phyloP scores from a whole-genome alignment of 1,284 basidiomycete species.

The Ganoderma multipileum region DNA sequence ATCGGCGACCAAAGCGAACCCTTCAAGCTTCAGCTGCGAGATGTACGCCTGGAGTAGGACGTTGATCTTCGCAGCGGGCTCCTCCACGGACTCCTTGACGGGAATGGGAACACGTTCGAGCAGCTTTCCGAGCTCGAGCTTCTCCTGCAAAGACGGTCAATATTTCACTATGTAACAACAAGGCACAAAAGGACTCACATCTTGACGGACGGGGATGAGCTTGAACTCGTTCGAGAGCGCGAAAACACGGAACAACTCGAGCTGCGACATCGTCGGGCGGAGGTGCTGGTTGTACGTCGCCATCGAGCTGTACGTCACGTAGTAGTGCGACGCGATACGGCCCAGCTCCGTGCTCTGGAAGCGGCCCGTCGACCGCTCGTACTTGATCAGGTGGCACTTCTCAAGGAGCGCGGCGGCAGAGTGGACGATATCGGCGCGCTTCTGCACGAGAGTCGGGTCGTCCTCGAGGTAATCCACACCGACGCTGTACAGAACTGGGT shows the following conservation, averaged over 20 bases:
- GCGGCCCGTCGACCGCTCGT: conserved; percentile 88
- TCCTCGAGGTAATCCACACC: conserved; percentile 92
- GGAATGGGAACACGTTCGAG: conserved; percentile 97
- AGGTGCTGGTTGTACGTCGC: conserved; percentile 96
- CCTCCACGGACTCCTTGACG: conserved; percentile 96
- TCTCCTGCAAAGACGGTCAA: conserved; percentile 57
- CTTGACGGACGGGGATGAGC: conserved; percentile 76
- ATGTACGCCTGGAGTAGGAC: conserved; percentile 96
- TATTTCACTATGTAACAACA: conserved; percentile 47
- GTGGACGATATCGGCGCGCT: conserved; percentile 93
- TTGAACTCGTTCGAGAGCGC: conserved; percentile 98
- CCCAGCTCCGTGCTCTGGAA: conserved; percentile 95
- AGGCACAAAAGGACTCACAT: conserved; percentile 43
- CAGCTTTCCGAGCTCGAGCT: conserved; percentile 91
- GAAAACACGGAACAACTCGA: conserved; percentile 97
- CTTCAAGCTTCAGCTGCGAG: conserved; percentile 93
- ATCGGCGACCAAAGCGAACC: conserved; percentile 95
- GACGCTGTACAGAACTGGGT: conserved; percentile 90
- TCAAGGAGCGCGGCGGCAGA: conserved; percentile 94
- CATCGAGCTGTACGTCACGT: conserved; percentile 97
- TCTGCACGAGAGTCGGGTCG: conserved; percentile 87
- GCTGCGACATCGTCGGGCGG: conserved; percentile 83
- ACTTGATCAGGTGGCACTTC: conserved; percentile 94
- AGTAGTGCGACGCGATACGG: conserved; percentile 96
- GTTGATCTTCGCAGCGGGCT: conserved; percentile 97